Evolutionary conservation across 2,329 filamentous ascomycete genomes (phyloP).

Genomic region (Exophiala dermatitidis): DNA sequence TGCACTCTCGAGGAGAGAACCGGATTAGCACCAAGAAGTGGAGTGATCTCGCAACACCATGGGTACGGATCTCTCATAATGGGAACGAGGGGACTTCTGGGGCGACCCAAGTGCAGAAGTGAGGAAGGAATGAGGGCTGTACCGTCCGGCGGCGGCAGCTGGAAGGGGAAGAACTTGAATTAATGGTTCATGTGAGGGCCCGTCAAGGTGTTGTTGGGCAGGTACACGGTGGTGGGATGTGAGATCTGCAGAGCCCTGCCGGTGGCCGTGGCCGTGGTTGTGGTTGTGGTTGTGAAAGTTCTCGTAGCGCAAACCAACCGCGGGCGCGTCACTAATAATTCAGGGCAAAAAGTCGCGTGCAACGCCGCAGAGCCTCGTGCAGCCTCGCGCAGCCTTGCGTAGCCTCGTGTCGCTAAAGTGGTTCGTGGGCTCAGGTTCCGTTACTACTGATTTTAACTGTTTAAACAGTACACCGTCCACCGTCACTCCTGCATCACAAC

Average conservation of each 20-base stretch:
- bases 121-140: not conserved
- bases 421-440: no score
- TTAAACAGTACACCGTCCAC: no score
- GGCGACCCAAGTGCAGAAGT: not conserved
- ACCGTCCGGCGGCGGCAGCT: not conserved
- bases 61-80: conserved; percentile 13
- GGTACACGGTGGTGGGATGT: no score
- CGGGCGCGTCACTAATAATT: not conserved
- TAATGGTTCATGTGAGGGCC: not conserved
- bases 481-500: no score
- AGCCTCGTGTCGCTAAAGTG: no score
- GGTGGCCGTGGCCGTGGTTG: no score
- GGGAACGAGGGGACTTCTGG: not conserved
- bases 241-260: no score
- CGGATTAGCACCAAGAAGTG: not conserved
- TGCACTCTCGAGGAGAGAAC: not conserved
- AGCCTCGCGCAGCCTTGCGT: no score
- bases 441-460: no score
- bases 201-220: no score
- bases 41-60: not conserved
- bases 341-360: not conserved
- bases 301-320: not conserved
- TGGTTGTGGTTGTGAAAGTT: not conserved
- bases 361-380: not conserved
- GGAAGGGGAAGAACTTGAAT: not conserved